phyloP scores from a whole-genome alignment of 768 basidiomycete species.

The Trametes cinnabarina region DNA sequence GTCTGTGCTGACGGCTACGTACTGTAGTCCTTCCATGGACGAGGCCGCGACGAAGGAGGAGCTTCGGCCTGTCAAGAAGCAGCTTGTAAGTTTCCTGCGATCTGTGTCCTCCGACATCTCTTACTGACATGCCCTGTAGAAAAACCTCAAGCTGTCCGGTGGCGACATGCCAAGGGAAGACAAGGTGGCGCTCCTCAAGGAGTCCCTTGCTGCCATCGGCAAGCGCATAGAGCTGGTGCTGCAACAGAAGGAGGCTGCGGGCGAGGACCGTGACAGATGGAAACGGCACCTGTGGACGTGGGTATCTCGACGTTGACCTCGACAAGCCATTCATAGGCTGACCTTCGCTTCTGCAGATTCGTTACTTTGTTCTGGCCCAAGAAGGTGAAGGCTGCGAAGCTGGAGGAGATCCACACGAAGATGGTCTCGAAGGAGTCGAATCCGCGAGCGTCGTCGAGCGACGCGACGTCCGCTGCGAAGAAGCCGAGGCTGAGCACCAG shows the following conservation, averaged over 20 bases:
- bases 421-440: slow-evolving; percentile 92
- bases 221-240: slow-evolving; percentile 86
- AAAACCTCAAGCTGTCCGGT: slow-evolving; percentile 92
- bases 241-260: slow-evolving; percentile 67
- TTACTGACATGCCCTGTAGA: slow-evolving; percentile 43
- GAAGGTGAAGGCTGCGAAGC: slow-evolving; percentile 89
- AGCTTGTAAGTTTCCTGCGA: slow-evolving; percentile 60
- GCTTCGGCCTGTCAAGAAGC: slow-evolving; percentile 93
- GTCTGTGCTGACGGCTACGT: slow-evolving; percentile 5
- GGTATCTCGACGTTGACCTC: slow-evolving; percentile 38
- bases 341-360: slow-evolving; percentile 51
- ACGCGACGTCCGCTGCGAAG: slow-evolving; percentile 26
- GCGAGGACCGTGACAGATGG: slow-evolving; percentile 86
- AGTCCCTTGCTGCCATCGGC: slow-evolving; percentile 92
- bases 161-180: slow-evolving; percentile 93
- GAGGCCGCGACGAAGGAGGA: slow-evolving; percentile 91
- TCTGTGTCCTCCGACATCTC: neutral
- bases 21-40: slow-evolving; percentile 87
- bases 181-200: slow-evolving; percentile 94
- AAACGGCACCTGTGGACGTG: slow-evolving; percentile 95
- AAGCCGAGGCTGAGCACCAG: slow-evolving; percentile 28
- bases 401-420: slow-evolving; percentile 94
- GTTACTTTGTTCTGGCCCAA: slow-evolving; percentile 98
- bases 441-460: slow-evolving; percentile 27
- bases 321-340: neutral